Conservation (phyloP, 2,329 filamentous ascomycete genomes). For the Chrysoporthe puriensis region DNA sequence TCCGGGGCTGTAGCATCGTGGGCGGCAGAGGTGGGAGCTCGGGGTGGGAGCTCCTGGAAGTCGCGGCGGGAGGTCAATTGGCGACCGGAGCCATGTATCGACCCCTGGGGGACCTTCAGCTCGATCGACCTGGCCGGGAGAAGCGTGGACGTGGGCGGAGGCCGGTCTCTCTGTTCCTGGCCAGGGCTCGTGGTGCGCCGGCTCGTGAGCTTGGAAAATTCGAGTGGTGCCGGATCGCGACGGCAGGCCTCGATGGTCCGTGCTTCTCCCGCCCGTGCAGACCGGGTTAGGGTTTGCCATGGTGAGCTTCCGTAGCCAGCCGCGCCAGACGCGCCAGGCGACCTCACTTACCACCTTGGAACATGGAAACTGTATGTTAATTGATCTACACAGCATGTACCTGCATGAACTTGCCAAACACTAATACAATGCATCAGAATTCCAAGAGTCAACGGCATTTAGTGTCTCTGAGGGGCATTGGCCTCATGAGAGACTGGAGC, state of each 20-base stretch:
- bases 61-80: constrained; percentile 23
- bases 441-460: too few species aligned
- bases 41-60: constrained; percentile 19
- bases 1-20: constrained; percentile 68
- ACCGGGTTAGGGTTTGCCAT: neutral
- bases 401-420: neutral
- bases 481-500: too few species aligned
- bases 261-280: neutral
- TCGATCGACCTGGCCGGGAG: constrained; percentile 10
- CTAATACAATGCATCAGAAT: too few species aligned
- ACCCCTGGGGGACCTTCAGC: constrained; percentile 1
- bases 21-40: neutral
- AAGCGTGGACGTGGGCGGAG: constrained; percentile 9
- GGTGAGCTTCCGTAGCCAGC: too few species aligned
- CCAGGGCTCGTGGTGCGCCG: neutral
- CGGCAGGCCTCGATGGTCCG: neutral
- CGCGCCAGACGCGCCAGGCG: too few species aligned
- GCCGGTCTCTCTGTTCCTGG: constrained; percentile 11
- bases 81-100: constrained; percentile 20
- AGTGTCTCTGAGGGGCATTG: too few species aligned
- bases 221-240: constrained; percentile 16
- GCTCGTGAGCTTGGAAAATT: constrained; percentile 24
- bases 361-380: too few species aligned
- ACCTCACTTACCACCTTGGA: too few species aligned
- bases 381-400: neutral